Evolutionary conservation across 495 filamentous ascomycete genomes (phyloP), one percentile per base, ranked within the genome.

Genomic region (Copromyces sp.): DNA sequence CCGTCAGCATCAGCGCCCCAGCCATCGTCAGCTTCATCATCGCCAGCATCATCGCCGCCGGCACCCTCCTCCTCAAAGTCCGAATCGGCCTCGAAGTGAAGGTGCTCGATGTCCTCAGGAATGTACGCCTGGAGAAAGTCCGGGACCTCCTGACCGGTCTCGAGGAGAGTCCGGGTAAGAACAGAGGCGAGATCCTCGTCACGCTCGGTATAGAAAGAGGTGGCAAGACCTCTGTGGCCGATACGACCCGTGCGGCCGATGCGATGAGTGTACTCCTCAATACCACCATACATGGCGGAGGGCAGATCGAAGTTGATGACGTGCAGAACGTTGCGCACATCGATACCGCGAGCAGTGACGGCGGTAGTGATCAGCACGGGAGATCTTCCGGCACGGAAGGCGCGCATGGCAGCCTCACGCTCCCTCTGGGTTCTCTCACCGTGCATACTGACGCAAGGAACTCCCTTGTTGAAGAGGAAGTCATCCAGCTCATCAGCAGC

Each of bases 191-290:
- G 80, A 9, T 90, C 87, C 68, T 87, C 84, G 73, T 98, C 91
- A 1, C 84, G 80, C 0, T 87, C 85, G 3, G 89, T 86, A 84
- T 91, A 98, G 82, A 99, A 97, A 0, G 94, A 95, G 0, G 92
- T 94, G 0, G 95, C 94, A 16, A 94, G 81, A 20, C 95, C 95
- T 68, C 87, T 86, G 69, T 97, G 92, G 7, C 95, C 95, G 78
- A 98, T 98, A 69, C 95, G 93, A 68, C 92, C 95, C 74, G 95
- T 99, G 72, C 95, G 94, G 68, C 95, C 95, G 80, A 98, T 99
- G 44, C 95, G 92, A 77, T 99, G 95, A 71, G 92, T 87, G 77
- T 99, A 98, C 77, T 98, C 95, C 69, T 92, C 87, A 65, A 98
- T 98, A 4, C 95, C 95, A n/a, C 93, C 94, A 75, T 93, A 84